Conservation (phyloP, 1,284 basidiomycete genomes). For the Exobasidium cylindrosporum region DNA sequence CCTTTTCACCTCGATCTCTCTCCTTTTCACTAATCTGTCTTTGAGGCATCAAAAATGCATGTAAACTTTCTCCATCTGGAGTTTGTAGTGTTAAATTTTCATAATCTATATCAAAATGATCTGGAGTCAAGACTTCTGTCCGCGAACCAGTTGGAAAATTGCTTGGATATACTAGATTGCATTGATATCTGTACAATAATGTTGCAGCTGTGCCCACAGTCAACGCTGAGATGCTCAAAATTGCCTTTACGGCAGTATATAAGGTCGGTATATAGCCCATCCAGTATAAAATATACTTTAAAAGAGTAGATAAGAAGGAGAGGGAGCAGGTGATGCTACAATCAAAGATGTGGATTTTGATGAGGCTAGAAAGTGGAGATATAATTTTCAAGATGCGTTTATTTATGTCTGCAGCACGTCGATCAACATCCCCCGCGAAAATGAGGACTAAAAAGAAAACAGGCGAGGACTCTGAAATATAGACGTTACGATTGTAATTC, state of each 20-base stretch:
- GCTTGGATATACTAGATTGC: slow-evolving; percentile 48
- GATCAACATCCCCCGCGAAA: too few relatives aligned
- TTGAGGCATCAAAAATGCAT: slow-evolving; percentile 46
- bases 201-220: slow-evolving; percentile 42
- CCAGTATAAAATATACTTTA: too few relatives aligned
- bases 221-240: slow-evolving; percentile 28
- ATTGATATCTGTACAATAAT: slow-evolving; percentile 51
- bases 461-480: too few relatives aligned
- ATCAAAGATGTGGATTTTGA: too few relatives aligned
- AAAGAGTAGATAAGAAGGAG: too few relatives aligned
- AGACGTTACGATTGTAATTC: too few relatives aligned
- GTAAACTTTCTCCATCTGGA: slow-evolving; percentile 43
- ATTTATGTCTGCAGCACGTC: too few relatives aligned
- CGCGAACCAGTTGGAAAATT: slow-evolving; percentile 47
- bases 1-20: slow-evolving; percentile 14
- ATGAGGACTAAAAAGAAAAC: too few relatives aligned
- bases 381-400: too few relatives aligned
- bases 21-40: slow-evolving; percentile 15
- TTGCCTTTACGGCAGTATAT: slow-evolving; percentile 1
- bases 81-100: slow-evolving; percentile 42
- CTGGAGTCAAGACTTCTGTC: slow-evolving; percentile 42
- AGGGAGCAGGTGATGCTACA: not conserved
- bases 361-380: too few relatives aligned
- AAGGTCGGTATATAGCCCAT: slow-evolving; percentile 9
- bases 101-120: slow-evolving; percentile 45